A percentile compares a stretch with the other conserved stretches of the same genome.
phyloP scores from a whole-genome alignment of 805 yeast genomes.

The Pichia membranifaciens region DNA sequence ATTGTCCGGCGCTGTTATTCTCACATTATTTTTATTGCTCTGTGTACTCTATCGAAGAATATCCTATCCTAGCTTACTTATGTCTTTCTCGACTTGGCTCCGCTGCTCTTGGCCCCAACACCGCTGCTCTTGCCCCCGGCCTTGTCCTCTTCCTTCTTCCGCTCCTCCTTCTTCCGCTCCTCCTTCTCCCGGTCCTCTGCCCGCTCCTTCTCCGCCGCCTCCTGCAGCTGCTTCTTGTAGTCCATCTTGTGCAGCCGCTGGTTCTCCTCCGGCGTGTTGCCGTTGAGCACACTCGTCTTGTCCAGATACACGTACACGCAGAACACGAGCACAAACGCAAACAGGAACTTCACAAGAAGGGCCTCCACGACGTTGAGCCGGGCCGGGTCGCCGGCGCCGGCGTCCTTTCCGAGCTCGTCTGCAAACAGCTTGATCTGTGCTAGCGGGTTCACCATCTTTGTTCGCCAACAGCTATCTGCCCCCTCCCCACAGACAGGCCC shows the following conservation, averaged over 20 bases:
- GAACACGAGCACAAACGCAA: constrained; percentile 21
- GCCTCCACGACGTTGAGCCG: constrained; percentile 17
- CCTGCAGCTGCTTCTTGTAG: constrained; percentile 1
- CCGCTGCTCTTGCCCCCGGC: neutral
- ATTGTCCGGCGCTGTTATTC: too few relatives aligned
- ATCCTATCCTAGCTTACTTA: neutral
- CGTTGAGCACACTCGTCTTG: constrained; percentile 19
- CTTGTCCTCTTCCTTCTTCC: neutral
- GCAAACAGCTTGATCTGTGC: constrained; percentile 13
- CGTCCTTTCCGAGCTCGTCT: constrained; percentile 5
- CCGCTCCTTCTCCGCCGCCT: neutral
- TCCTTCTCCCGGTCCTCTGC: neutral
- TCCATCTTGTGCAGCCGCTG: constrained; percentile 7
- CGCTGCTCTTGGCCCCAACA: too few relatives aligned
- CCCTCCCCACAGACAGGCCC: too few relatives aligned
- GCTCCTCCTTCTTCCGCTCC: neutral
- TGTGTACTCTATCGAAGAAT: too few relatives aligned
- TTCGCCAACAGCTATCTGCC: too few relatives aligned
- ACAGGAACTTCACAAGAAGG: constrained; percentile 20
- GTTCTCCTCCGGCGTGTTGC: constrained; percentile 20
- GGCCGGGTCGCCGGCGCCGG: constrained; percentile 3
- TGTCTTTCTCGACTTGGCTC: constrained; percentile 2
- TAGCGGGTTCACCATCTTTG: constrained; percentile 18
- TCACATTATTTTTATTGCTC: too few relatives aligned
- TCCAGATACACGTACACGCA: constrained; percentile 22